These are phyloP conservation scores for Fusarium zealandicum DNA, from an alignment of 2,329 filamentous ascomycete genomes.

Conservation along the genomic window DNA sequence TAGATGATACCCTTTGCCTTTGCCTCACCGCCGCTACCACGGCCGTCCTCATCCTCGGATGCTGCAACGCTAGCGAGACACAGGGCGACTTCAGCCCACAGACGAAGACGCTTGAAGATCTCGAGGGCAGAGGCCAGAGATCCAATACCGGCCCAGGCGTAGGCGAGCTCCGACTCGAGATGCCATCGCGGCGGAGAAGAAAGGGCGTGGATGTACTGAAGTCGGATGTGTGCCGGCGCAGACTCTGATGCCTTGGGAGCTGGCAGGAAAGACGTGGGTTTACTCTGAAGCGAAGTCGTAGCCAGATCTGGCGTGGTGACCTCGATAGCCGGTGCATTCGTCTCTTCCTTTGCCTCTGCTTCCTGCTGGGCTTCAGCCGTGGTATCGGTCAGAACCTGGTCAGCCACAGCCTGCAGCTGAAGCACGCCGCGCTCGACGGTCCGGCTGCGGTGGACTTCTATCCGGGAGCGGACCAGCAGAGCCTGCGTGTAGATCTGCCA, in stretches of 20 bases:
- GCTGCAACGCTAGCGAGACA: constrained; percentile 74
- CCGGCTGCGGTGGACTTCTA: constrained; percentile 85
- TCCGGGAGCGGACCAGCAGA: constrained; percentile 84
- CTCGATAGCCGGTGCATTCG: constrained; percentile 54
- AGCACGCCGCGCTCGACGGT: constrained; percentile 90
- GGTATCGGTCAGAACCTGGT: constrained; percentile 92
- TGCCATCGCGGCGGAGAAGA: constrained; percentile 90
- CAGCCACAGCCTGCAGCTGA: constrained; percentile 92
- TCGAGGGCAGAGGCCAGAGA: constrained; percentile 89
- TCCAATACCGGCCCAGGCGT: constrained; percentile 89
- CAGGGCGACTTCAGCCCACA: constrained; percentile 94
- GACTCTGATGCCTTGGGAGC: constrained; percentile 77
- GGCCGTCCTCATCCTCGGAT: constrained; percentile 64
- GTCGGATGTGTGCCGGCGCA: constrained; percentile 76
- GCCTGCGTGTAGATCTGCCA: constrained; percentile 99
- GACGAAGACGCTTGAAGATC: constrained; percentile 90
- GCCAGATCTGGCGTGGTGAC: constrained; percentile 50
- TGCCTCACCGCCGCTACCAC: constrained; percentile 70
- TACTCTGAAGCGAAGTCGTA: constrained; percentile 36
- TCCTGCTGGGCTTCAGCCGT: constrained; percentile 45
- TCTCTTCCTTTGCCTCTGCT: constrained; percentile 39
- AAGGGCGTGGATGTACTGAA: constrained; percentile 85
- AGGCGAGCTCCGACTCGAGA: constrained; percentile 89
- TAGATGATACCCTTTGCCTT: constrained; percentile 81
- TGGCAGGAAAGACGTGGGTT: constrained; percentile 82